Conservation (phyloP, 176 grass and related monocot genomes). For the Triticum urartu region DNA sequence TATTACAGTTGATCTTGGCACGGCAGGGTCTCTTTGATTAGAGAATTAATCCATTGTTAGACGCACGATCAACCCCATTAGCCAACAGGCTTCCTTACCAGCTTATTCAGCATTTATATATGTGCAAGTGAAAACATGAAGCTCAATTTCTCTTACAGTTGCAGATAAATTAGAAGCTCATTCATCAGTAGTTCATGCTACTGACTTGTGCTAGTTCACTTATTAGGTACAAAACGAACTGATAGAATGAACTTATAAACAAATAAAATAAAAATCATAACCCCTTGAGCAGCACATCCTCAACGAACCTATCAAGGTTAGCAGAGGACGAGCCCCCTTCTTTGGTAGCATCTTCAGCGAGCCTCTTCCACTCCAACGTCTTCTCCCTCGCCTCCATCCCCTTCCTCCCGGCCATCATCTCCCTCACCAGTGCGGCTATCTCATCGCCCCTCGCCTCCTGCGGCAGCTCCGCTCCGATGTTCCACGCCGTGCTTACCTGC, state of each 20-base stretch:
- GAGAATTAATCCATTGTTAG: too few species aligned
- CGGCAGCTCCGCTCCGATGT: background rate
- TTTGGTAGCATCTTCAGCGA: background rate
- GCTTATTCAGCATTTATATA: too few species aligned
- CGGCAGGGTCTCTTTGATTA: too few species aligned
- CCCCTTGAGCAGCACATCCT: background rate
- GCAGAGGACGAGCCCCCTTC: background rate
- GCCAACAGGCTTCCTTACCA: too few species aligned
- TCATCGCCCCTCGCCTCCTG: background rate
- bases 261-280: background rate
- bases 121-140: too few species aligned
- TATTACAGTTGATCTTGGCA: too few species aligned
- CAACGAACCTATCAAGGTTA: background rate
- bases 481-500: conserved; percentile 4
- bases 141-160: too few species aligned
- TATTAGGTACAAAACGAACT: background rate
- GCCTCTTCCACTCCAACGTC: conserved; percentile 9
- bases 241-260: background rate
- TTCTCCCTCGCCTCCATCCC: background rate
- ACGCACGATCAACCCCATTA: too few species aligned
- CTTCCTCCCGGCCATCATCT: background rate
- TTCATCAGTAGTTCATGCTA: too few species aligned
- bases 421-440: background rate
- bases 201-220: too few species aligned
- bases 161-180: too few species aligned